Base-by-base conservation (phyloP, 805 yeast genomes). In the Saccharomycopsis fodiens region DNA sequence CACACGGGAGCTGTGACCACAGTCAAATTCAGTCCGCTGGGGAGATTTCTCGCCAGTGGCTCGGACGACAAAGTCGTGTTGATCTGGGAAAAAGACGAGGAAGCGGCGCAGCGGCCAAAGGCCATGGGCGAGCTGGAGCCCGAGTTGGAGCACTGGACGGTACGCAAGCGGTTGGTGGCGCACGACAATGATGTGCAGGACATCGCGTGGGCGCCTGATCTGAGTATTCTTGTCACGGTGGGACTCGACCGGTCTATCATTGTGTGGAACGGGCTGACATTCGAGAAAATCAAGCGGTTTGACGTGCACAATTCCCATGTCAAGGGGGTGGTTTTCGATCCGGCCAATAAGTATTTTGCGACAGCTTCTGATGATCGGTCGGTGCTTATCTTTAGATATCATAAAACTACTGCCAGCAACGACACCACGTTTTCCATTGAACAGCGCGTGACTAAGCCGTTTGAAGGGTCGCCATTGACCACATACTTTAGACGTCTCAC, bases 121-220 rank as follows among this genome's bases (percentile, higher is more conserved):
- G 55, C 78, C 50, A 82, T 85, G 65, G 95, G 95, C 12, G 73
- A 76, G 27, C 73, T 79, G 44, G 82, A 76, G 41, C 68, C 70
- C 1, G 96, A 88, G 55, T 58, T 77, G 45, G 98, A 91, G 62
- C 95, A 85, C 56, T 91, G 98, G 98, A 80, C 91, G 1, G 97
- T 91, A 1, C 68, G 96, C 16, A 86, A 86, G 56, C 74, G 97
- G 56, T 72, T 88, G 13, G 96, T 87, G 16, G 98, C 97, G 1
- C 99, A 93, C 62, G 97, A 93, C 53, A 93, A 91, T 59, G 99
- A 93, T 66, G 85, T 93, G 42, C 98, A 93, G 61, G 98, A 93
- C 63, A 81, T 93, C 54, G 94, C 96, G 36, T 93, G 98, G 97
- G 85, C 96, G 1, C 97, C 97, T 0, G 97, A 91, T 59, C 84